Percentiles rank a stretch among this genome's conserved stretches.
These are phyloP conservation scores for Crithidia bombi DNA, from an alignment of 208 protist genomes.

Conservation along the genomic window DNA sequence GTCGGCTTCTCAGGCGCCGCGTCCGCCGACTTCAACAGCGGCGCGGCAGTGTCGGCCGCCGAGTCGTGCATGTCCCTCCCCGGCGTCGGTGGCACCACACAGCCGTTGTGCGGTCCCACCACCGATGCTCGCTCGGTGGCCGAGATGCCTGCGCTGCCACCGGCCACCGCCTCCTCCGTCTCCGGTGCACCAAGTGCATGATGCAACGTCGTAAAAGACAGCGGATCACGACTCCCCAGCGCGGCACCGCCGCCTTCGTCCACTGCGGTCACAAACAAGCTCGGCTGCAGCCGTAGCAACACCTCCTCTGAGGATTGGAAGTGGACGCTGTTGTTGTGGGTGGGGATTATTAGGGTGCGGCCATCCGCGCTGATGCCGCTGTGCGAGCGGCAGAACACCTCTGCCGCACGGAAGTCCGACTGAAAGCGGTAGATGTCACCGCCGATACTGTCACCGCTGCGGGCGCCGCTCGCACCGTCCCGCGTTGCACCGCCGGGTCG, in stretches of 20 bases:
- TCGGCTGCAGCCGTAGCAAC: slow-evolving; percentile 37
- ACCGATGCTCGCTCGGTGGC: too few relatives aligned
- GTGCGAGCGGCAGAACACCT: slow-evolving; percentile 68
- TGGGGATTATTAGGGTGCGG: slow-evolving; percentile 64
- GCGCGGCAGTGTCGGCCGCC: not conserved
- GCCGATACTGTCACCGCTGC: slow-evolving; percentile 3
- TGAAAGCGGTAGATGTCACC: slow-evolving; percentile 46
- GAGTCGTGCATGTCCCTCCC: not conserved
- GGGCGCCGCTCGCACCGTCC: slow-evolving; percentile 1
- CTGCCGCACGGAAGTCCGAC: slow-evolving; percentile 55
- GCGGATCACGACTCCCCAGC: not conserved
- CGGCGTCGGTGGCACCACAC: not conserved
- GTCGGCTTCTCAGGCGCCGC: too few relatives aligned
- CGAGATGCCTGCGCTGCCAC: not conserved
- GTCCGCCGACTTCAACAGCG: too few relatives aligned
- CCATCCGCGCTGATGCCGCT: slow-evolving; percentile 67
- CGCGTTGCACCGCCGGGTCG: not conserved
- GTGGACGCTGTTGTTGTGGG: slow-evolving; percentile 50
- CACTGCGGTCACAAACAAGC: slow-evolving; percentile 22
- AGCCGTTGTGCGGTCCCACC: not conserved
- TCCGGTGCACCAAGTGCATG: not conserved
- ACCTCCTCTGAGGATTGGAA: slow-evolving; percentile 66
- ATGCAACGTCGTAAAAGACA: not conserved
- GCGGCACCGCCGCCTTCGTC: slow-evolving; percentile 25
- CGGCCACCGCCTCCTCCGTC: not conserved